A percentile compares a stretch with the other conserved stretches of the same genome.
phyloP scores from a whole-genome alignment of 768 basidiomycete genomes.

The Podaxis rugospora region DNA sequence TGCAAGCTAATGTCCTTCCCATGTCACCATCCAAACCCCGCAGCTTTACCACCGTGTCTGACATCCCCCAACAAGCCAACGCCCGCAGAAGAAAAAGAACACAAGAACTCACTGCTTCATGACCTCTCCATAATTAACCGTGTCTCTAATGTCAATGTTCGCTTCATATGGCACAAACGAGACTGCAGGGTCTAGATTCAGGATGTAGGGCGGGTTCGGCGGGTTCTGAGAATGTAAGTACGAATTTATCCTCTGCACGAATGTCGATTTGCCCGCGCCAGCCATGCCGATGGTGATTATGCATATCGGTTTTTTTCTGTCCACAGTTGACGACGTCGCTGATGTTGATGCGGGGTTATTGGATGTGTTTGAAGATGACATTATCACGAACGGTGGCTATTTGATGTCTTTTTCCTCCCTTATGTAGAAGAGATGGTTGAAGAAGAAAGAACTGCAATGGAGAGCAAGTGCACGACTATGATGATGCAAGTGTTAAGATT shows the following conservation, averaged over 20 bases:
- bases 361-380: slow-evolving; percentile 1
- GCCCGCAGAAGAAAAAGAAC: slow-evolving; percentile 16
- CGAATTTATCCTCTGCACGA: slow-evolving; percentile 93
- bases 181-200: slow-evolving; percentile 98
- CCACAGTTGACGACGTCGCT: slow-evolving; percentile 10
- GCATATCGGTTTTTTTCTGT: slow-evolving; percentile 63
- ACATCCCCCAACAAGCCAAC: no score
- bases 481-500: slow-evolving; percentile 2
- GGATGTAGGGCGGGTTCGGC: slow-evolving; percentile 81
- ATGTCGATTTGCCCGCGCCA: slow-evolving; percentile 95
- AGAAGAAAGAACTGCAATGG: neutral
- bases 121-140: slow-evolving; percentile 94
- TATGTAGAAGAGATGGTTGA: neutral
- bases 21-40: no score
- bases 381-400: neutral
- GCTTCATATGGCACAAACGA: slow-evolving; percentile 87
- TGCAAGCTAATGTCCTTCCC: no score
- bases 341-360: slow-evolving; percentile 7
- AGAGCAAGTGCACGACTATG: neutral
- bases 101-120: slow-evolving; percentile 93
- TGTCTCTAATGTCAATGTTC: slow-evolving; percentile 98
- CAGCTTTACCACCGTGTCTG: no score
- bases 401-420: neutral
- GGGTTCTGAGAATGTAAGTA: slow-evolving; percentile 71
- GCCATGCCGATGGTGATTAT: slow-evolving; percentile 96